These are phyloP conservation scores for Biscogniauxia sp. DNA, from an alignment of 2,329 filamentous ascomycete genomes.

Conservation along the genomic window DNA sequence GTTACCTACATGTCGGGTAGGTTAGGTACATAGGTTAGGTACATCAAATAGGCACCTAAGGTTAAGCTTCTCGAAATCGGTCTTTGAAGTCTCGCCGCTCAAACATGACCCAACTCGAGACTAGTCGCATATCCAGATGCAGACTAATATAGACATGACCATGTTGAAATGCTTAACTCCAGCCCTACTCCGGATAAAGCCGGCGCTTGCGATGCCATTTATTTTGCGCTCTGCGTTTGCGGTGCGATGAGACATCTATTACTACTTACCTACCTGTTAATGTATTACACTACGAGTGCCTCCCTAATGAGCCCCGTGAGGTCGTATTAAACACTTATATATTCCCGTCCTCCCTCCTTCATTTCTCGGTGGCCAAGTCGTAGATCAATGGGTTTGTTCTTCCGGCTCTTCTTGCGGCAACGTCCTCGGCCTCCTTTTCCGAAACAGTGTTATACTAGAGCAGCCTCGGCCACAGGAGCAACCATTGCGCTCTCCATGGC, in stretches of 20 bases:
- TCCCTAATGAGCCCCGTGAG: too few relatives aligned
- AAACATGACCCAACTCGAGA: not conserved
- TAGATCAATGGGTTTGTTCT: not conserved
- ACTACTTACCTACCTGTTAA: too few relatives aligned
- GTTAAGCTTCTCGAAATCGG: too few relatives aligned
- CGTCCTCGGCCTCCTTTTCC: not conserved
- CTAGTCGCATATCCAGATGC: not conserved
- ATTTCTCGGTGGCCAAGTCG: not conserved
- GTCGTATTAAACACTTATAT: not conserved
- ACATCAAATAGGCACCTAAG: too few relatives aligned
- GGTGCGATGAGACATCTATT: too few relatives aligned
- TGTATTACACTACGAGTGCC: too few relatives aligned
- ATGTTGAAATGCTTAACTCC: not conserved
- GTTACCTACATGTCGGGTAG: too few relatives aligned
- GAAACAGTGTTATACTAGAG: constrained; percentile 10
- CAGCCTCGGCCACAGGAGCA: constrained; percentile 20
- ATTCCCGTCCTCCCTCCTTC: not conserved
- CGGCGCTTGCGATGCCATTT: not conserved
- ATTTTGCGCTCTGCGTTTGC: too few relatives aligned
- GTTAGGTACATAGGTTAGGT: too few relatives aligned
- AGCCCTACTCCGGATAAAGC: not conserved
- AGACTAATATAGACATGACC: too few relatives aligned
- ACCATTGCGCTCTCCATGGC: constrained; percentile 22
- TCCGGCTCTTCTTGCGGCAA: not conserved
- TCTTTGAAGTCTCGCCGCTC: not conserved